Base-by-base conservation (phyloP, 2,329 filamentous ascomycete species). In the Fusarium pilosicola region DNA sequence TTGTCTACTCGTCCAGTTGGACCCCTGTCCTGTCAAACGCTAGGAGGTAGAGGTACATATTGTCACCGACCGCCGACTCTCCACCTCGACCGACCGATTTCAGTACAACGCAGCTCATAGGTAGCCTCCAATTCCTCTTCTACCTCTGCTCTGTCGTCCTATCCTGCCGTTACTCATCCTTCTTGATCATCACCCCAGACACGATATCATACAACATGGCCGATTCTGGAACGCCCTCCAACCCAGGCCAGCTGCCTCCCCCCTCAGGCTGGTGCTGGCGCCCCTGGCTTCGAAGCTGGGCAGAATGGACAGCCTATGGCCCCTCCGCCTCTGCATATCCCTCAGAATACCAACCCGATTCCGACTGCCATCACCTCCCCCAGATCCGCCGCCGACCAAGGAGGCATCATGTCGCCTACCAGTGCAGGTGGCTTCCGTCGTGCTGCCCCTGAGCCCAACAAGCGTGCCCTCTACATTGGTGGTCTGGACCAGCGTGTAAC, bases 401-500 rank as follows among this genome's bases (percentile, higher is more conserved):
- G 89, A 79, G 83, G 86, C 73, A 90, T 97, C 81, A 92, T 96
- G 88, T 98, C 96, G 62, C 95, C 96, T 17, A 93, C 91, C 79
- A 95, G 92, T 79, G 91, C 91, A 70, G 93, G 92, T 70, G 92
- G 92, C 73, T 96, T 94, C 80, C 93, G 96, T 79, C 95, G 96
- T 81, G 93, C 95, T 70, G 96, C 96, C 59, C 96, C 96, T 63
- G 96, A 99, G 87, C 96, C 96, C 74, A 99, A 99, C 88, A 99
- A 99, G 90, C 91, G 96, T 80, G 96, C 96, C 65, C 87, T 99
- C 71, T 99, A 99, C 80, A 94, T 99, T 67, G 96, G 96, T 73
- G 96, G 96, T 62, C 87, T 99, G 77, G 96, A 99, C 82, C 94
- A 95, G 79, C 91, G 96, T 76, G 96, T 98, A 72, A 98, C 96